Evolutionary conservation across 2,329 filamentous ascomycete species (phyloP).

Genomic region (Geosmithia flava): DNA sequence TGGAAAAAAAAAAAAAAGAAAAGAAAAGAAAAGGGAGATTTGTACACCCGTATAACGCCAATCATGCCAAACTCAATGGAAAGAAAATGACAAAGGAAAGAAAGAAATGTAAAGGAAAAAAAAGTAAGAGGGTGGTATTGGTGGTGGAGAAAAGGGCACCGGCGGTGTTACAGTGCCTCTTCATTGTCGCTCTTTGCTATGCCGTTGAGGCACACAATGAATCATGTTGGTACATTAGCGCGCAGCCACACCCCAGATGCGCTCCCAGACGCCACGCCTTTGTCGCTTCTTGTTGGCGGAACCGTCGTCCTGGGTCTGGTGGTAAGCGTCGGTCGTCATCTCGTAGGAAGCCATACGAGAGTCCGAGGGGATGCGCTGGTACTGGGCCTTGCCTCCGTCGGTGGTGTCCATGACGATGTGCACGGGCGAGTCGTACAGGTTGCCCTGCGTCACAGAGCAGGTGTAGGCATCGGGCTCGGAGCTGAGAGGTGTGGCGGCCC

Average conservation of each 20-base stretch:
- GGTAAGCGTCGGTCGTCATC: constrained; percentile 39
- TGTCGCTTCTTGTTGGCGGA: constrained; percentile 30
- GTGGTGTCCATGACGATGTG: constrained; percentile 25
- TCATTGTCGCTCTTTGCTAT: neutral
- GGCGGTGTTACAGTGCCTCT: neutral
- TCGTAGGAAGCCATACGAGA: constrained; percentile 38
- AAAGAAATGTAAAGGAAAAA: too few relatives aligned
- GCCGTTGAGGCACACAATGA: too few relatives aligned
- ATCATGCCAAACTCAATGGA: too few relatives aligned
- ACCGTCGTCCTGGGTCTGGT: constrained; percentile 34
- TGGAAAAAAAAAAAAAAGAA: too few relatives aligned
- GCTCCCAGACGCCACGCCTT: constrained; percentile 38
- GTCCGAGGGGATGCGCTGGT: constrained; percentile 7
- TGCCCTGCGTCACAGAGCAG: constrained; percentile 20
- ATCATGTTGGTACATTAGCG: neutral
- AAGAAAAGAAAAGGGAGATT: too few relatives aligned
- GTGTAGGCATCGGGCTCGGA: constrained; percentile 30
- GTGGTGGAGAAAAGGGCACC: neutral
- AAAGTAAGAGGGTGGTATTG: too few relatives aligned
- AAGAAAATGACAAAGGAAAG: too few relatives aligned
- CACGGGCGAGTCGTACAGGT: constrained; percentile 36
- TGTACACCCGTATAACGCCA: too few relatives aligned
- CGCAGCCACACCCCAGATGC: constrained; percentile 35
- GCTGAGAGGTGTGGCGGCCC: constrained; percentile 39
- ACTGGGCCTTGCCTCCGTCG: constrained; percentile 9